phyloP scores from a whole-genome alignment of 495 filamentous ascomycete genomes.

The Lentithecium fluviatile region DNA sequence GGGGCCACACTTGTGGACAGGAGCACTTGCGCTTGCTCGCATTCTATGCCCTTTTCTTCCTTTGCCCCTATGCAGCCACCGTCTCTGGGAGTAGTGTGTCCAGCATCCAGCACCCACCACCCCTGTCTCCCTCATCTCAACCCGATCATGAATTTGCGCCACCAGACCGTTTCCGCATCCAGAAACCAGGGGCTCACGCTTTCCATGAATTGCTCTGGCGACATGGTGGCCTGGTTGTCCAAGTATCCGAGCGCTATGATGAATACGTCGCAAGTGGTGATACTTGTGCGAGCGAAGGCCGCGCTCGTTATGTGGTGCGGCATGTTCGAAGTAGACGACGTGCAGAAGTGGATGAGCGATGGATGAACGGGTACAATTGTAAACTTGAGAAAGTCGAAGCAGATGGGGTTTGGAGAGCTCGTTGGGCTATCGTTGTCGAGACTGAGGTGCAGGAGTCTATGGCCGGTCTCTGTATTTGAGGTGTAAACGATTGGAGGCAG shows the following conservation, averaged over 20 bases:
- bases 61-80: neutral
- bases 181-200: constrained; percentile 26
- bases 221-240: constrained; percentile 6
- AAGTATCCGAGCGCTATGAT: constrained; percentile 25
- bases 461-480: neutral
- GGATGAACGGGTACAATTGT: neutral
- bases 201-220: constrained; percentile 30
- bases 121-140: constrained; percentile 1
- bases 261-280: constrained; percentile 30
- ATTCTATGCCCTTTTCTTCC: too few species aligned
- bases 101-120: neutral
- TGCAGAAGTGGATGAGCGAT: neutral
- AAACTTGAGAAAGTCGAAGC: neutral
- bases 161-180: constrained; percentile 33
- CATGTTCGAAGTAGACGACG: neutral
- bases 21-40: too few species aligned
- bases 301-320: constrained; percentile 24
- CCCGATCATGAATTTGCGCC: constrained; percentile 26
- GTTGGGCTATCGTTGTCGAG: too few species aligned
- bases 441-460: too few species aligned
- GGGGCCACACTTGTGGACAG: too few species aligned
- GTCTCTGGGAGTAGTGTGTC: neutral
- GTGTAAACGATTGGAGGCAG: neutral
- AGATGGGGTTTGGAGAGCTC: neutral
- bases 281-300: constrained; percentile 25